A percentile compares a stretch with the other conserved stretches of the same genome.
These are phyloP conservation scores for Mycena citricolor DNA, from an alignment of 1,284 basidiomycete genomes.

Conservation along the genomic window DNA sequence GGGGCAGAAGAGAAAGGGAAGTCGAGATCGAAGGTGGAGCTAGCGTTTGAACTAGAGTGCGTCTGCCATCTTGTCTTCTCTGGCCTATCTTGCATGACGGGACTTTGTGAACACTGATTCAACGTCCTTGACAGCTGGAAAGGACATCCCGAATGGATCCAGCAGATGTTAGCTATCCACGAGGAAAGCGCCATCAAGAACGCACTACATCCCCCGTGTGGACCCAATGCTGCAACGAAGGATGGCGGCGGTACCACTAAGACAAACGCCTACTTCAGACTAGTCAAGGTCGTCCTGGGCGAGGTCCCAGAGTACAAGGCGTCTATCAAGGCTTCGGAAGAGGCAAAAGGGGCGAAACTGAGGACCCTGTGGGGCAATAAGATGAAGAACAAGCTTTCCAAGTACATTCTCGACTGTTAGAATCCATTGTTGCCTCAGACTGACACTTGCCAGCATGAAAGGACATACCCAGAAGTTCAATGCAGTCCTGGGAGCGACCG, in stretches of 20 bases:
- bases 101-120: no score
- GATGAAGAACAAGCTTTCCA: neutral
- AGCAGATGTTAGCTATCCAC: no score
- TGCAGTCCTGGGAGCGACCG: neutral
- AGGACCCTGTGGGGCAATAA: no score
- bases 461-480: neutral
- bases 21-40: no score
- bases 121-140: no score
- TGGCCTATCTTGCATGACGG: no score
- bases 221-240: neutral
- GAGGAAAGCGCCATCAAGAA: no score
- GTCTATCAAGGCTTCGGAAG: neutral
- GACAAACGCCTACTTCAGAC: neutral
- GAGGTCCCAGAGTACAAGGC: neutral
- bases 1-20: no score
- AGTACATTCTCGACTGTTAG: neutral
- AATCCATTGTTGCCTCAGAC: neutral
- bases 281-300: neutral
- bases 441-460: neutral
- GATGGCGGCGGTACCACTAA: neutral
- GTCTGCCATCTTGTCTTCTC: no score
- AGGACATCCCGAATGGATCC: no score
- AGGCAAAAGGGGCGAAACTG: constrained; percentile 1
- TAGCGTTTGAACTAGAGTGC: no score
- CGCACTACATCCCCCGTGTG: neutral